Evolutionary conservation across 2,329 filamentous ascomycete genomes (phyloP).

Genomic region (Metarhizium album): DNA sequence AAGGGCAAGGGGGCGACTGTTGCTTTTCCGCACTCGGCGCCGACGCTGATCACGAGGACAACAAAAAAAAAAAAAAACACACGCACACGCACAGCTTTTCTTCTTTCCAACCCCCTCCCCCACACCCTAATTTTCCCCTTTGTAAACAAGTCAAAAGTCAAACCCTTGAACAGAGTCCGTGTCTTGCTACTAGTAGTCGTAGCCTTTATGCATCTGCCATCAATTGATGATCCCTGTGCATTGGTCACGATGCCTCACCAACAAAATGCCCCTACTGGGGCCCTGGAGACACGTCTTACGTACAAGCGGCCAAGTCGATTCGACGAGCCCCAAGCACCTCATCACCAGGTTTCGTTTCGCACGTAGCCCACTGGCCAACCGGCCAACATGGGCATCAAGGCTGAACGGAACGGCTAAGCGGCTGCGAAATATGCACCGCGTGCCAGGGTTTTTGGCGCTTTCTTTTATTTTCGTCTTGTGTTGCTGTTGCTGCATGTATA

Average conservation of each 20-base stretch:
- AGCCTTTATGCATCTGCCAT: too few relatives aligned
- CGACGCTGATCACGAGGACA: conserved; percentile 16
- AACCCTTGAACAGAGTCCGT: not conserved
- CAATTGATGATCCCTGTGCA: conserved; percentile 3
- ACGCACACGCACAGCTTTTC: not conserved
- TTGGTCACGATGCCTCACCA: conserved; percentile 10
- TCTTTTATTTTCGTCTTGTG: too few relatives aligned
- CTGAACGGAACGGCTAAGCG: not conserved
- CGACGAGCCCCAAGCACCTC: conserved; percentile 8
- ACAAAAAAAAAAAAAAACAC: conserved; percentile 10
- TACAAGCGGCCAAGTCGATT: conserved; percentile 5
- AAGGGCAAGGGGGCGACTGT: not conserved
- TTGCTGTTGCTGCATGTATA: too few relatives aligned
- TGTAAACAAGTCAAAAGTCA: not conserved
- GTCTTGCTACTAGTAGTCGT: too few relatives aligned
- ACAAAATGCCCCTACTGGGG: conserved; percentile 1
- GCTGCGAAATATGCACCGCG: not conserved
- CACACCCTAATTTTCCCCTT: not conserved
- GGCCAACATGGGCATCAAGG: not conserved
- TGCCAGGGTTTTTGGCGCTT: too few relatives aligned
- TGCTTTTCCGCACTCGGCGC: not conserved
- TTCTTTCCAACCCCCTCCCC: too few relatives aligned
- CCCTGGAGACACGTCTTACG: conserved; percentile 5
- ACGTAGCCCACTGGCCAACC: conserved; percentile 4
- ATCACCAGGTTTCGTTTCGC: conserved; percentile 8